Base-by-base conservation (phyloP, 495 filamentous ascomycete species). In the Ascobolus immersus region DNA sequence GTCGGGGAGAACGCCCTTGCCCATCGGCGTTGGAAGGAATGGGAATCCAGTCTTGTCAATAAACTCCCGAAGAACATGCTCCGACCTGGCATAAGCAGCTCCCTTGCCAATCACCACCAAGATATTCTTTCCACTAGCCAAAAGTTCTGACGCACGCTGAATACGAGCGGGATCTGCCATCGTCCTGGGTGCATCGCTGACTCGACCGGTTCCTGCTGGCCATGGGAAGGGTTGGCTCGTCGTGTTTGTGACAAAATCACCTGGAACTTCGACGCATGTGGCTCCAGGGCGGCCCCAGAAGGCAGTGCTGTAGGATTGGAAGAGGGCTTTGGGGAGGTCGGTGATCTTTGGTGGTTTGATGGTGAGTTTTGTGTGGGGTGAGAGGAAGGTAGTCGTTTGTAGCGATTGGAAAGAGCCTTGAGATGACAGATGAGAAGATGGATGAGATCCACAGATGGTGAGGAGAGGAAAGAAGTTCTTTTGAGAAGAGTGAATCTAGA, bases 321-420 rank as follows among this genome's bases (percentile, higher is more conserved):
- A 48, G 19, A 73, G 56, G 8, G 55, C 50, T 10, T 56, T 47
- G 0, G 64, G 58, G 27, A 71, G 57, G 15, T 54, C 52, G 4
- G 62, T 55, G n/a, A 62, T 43, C n/a, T 50, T 51, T 0, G 59
- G 45, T 5, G 65, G 48, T 18, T 67, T 57, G 3, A 65, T 42
- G 1, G 65, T 52, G 21, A 67, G 47, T 43, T 73, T 74, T 8
- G 64, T 64, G 38, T 71, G 65, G 4, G 66, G 62, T 0, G 58
- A 55, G 2, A 74, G 46, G 4, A 72, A 49, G 4, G 64, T 55
- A 9, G 73, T 53, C 3, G 65, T 60, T 34, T 73, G 64, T 15
- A 72, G 47, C 41, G 72, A 65, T 49, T 72, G 68, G 41, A 74
- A 71, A 21, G 63, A 64, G 18, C 62, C 66, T 37, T 64, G 65